Conservation (phyloP, 2,329 filamentous ascomycete species). For the Huntiella bhutanensis region DNA sequence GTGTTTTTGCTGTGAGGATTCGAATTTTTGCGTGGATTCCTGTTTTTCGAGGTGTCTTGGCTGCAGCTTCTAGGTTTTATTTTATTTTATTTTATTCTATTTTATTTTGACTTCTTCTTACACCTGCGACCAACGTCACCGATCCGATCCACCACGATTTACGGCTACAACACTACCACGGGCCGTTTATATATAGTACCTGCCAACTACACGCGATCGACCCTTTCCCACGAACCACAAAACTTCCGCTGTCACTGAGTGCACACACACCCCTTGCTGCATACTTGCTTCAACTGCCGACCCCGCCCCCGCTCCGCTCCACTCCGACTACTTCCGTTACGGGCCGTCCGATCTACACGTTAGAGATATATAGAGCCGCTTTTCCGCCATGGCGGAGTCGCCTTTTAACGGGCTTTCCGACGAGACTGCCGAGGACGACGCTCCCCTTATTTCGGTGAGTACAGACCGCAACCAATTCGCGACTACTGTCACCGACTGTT, state of each 20-base stretch:
- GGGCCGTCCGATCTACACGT: neutral
- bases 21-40: neutral
- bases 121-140: neutral
- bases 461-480: no score
- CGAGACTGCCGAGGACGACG: constrained; percentile 11
- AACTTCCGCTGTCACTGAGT: neutral
- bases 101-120: neutral
- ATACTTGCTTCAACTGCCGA: neutral
- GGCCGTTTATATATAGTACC: neutral
- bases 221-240: neutral
- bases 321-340: neutral
- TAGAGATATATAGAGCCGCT: neutral
- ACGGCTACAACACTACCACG: neutral
- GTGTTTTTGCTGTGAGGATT: neutral
- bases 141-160: neutral
- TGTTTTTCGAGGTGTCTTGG: neutral
- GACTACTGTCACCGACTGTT: neutral
- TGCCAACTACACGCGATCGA: neutral
- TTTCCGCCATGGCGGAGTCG: constrained; percentile 11
- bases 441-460: constrained; percentile 13
- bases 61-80: neutral
- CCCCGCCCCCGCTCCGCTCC: neutral
- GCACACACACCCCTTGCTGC: neutral
- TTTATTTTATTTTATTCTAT: constrained; percentile 2
- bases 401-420: constrained; percentile 11